These are phyloP conservation scores for Acer yangbiense DNA, from an alignment of 345 rosid species.

Conservation along the genomic window DNA sequence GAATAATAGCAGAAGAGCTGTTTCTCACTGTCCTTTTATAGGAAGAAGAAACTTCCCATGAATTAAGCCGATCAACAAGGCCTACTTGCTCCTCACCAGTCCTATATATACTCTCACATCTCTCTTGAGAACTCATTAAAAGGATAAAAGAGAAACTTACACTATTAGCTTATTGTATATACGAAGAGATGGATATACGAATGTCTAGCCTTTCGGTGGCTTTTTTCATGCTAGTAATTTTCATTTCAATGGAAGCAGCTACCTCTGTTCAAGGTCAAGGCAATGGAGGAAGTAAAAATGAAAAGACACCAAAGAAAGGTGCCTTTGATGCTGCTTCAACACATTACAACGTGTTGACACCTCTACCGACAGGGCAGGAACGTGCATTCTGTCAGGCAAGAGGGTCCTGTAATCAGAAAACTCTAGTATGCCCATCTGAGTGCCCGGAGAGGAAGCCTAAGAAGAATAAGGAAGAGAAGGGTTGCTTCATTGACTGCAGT, in stretches of 20 bases:
- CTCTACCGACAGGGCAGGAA: constrained; percentile 43
- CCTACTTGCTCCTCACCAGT: constrained; percentile 6
- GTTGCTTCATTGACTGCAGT: constrained; percentile 72
- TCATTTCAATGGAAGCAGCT: constrained; percentile 26
- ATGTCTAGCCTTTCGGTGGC: constrained; percentile 24
- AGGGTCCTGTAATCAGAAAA: constrained; percentile 51
- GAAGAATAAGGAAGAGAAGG: constrained; percentile 54
- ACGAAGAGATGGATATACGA: constrained; percentile 18
- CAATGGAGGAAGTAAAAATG: background rate
- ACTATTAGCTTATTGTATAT: background rate
- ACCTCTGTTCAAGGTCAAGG: constrained; percentile 25
- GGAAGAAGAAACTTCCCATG: constrained; percentile 21
- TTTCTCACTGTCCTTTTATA: constrained; percentile 10
- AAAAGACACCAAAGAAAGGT: constrained; percentile 17
- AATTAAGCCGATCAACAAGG: constrained; percentile 22
- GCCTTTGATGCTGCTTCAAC: constrained; percentile 54
- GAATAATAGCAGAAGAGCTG: constrained; percentile 23
- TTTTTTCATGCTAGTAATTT: constrained; percentile 21
- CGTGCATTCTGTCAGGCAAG: constrained; percentile 57
- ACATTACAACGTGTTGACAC: constrained; percentile 39
- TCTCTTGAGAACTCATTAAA: background rate
- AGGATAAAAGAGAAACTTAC: background rate
- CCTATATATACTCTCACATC: constrained; percentile 1
- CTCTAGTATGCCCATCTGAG: constrained; percentile 65
- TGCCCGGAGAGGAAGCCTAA: constrained; percentile 71